phyloP scores from a whole-genome alignment of 2,329 filamentous ascomycete genomes.

The Beauveria sp. region DNA sequence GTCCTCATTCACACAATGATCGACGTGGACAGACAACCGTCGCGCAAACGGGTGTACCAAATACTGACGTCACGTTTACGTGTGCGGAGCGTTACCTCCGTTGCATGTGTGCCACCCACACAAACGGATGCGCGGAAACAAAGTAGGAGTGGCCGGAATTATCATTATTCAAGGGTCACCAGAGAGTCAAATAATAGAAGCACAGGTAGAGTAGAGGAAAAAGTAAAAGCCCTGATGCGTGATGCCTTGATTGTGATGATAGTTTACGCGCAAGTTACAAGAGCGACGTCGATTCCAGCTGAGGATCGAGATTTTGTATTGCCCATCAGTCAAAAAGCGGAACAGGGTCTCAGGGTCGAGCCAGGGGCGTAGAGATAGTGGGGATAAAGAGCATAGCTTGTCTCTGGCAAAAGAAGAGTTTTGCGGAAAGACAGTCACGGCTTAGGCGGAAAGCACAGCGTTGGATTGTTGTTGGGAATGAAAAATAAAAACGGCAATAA shows the following conservation, averaged over 20 bases:
- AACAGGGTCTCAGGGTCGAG: slow-evolving; percentile 11
- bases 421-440: background rate
- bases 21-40: background rate
- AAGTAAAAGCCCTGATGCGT: too few relatives aligned
- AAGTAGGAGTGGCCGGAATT: background rate
- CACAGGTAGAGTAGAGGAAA: too few relatives aligned
- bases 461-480: background rate
- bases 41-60: background rate
- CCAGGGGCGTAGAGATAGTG: background rate
- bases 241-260: background rate
- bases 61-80: background rate
- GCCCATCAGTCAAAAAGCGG: slow-evolving; percentile 9
- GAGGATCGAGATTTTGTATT: slow-evolving; percentile 11
- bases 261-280: background rate
- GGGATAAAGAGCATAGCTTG: background rate
- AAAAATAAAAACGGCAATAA: background rate
- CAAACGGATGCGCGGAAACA: background rate
- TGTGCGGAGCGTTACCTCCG: background rate
- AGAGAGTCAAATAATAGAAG: background rate
- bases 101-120: background rate
- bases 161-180: background rate
- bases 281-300: background rate
- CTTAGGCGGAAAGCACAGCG: too few relatives aligned
- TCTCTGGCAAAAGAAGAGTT: background rate
- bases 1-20: background rate